Percentiles rank a stretch among this genome's conserved stretches.
Evolutionary conservation across 2,329 filamentous ascomycete genomes (phyloP).

Genomic region (Diaporthe sp.): DNA sequence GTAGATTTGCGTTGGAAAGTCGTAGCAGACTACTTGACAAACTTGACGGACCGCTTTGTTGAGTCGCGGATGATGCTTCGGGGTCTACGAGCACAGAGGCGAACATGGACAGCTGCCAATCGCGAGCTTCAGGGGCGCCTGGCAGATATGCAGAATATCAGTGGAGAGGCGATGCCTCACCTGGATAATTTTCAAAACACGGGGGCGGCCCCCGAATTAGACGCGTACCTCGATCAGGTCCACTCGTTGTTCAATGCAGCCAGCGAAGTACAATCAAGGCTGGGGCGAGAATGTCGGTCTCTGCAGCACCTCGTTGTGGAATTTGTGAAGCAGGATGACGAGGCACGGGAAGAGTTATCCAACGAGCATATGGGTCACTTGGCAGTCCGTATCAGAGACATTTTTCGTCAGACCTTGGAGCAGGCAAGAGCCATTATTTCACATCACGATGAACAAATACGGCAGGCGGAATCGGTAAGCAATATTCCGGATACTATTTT

Average conservation of each 20-base stretch:
- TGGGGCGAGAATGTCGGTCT: background rate
- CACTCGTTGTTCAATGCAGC: background rate
- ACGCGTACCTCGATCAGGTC: background rate
- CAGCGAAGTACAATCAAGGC: background rate
- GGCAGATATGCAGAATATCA: background rate
- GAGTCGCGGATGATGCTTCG: background rate
- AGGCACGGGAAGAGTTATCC: background rate
- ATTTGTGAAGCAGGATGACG: background rate
- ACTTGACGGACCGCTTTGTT: background rate
- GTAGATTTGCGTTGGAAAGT: background rate
- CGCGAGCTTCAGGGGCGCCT: background rate
- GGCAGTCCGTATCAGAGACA: background rate
- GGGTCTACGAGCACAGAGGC: background rate
- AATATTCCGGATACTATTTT: background rate
- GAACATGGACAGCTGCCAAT: background rate
- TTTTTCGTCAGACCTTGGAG: background rate
- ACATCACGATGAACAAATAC: background rate
- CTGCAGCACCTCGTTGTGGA: background rate
- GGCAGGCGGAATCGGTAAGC: background rate
- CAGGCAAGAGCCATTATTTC: background rate
- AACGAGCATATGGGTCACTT: background rate
- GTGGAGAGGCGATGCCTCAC: background rate
- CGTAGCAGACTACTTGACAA: background rate
- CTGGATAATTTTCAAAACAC: background rate
- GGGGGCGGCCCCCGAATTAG: background rate